Conservation (phyloP, 805 yeast species). For the Myxozyma neotropica region DNA sequence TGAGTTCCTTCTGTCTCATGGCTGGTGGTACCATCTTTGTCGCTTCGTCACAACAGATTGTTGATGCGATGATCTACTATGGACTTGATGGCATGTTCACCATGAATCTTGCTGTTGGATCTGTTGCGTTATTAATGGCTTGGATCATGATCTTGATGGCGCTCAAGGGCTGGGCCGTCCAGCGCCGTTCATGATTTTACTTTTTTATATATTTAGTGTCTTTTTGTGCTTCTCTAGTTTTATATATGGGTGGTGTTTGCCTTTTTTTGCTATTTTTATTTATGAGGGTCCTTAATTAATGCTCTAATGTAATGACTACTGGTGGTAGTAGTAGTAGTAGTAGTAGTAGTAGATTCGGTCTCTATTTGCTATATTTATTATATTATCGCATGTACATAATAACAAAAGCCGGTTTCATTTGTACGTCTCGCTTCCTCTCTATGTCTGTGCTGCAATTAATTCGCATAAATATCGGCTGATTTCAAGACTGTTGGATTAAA, state of each 20-base stretch:
- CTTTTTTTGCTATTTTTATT: neutral
- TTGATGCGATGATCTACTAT: conserved; percentile 77
- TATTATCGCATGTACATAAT: neutral
- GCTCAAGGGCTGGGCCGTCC: conserved; percentile 42
- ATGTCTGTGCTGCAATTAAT: too few relatives aligned
- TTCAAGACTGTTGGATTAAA: too few relatives aligned
- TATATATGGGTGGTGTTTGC: neutral
- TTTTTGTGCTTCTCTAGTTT: neutral
- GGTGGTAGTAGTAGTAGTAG: too few relatives aligned
- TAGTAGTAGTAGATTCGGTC: too few relatives aligned
- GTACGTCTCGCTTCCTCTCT: too few relatives aligned
- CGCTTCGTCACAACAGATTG: conserved; percentile 86
- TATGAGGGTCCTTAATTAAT: neutral
- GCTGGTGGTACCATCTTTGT: conserved; percentile 91
- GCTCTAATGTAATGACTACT: neutral
- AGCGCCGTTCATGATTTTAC: conserved; percentile 15
- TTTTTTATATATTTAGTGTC: neutral
- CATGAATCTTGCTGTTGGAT: conserved; percentile 80
- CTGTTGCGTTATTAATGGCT: conserved; percentile 76
- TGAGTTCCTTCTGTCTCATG: conserved; percentile 75
- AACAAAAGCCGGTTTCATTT: too few relatives aligned
- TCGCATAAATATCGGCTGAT: too few relatives aligned
- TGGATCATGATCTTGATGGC: conserved; percentile 76
- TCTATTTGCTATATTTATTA: neutral
- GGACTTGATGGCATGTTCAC: conserved; percentile 90